These are phyloP conservation scores for Sanguinoderma infundibulare DNA, from an alignment of 1,284 basidiomycete species.

Conservation along the genomic window DNA sequence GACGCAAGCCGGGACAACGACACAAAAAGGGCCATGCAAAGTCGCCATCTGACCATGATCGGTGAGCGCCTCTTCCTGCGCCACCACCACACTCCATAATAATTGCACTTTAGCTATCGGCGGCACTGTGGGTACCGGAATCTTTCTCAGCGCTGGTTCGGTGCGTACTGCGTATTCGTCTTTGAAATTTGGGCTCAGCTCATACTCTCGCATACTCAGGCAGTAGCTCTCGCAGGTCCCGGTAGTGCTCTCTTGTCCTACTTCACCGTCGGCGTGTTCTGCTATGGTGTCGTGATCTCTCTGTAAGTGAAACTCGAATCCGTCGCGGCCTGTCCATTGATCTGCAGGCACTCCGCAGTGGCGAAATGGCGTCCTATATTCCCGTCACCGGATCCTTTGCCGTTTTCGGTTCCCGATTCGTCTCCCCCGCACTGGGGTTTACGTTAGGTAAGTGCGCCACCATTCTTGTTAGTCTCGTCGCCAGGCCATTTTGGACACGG, in stretches of 20 bases:
- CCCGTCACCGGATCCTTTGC: slow-evolving; percentile 60
- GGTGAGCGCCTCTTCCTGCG: slow-evolving; percentile 28
- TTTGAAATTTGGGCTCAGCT: not conserved
- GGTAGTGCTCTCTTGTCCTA: slow-evolving; percentile 55
- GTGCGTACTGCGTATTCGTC: slow-evolving; percentile 29
- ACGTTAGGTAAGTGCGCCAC: slow-evolving; percentile 29
- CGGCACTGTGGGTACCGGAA: slow-evolving; percentile 56
- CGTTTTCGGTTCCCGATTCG: slow-evolving; percentile 43
- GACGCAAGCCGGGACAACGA: slow-evolving; percentile 28
- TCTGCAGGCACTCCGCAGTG: slow-evolving; percentile 36
- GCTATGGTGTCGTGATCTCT: slow-evolving; percentile 56
- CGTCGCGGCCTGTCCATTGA: not conserved
- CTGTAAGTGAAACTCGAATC: slow-evolving; percentile 38
- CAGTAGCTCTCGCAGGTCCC: slow-evolving; percentile 49
- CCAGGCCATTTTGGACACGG: no score
- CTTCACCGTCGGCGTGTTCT: slow-evolving; percentile 53
- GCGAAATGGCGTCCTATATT: slow-evolving; percentile 57
- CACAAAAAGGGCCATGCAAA: slow-evolving; percentile 44
- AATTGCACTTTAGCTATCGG: slow-evolving; percentile 47
- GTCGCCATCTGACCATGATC: slow-evolving; percentile 50
- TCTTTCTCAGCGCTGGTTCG: slow-evolving; percentile 57
- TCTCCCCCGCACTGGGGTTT: slow-evolving; percentile 36
- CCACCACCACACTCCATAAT: not conserved
- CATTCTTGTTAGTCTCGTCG: not conserved
- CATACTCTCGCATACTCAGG: slow-evolving; percentile 29